Conservation (phyloP, 495 filamentous ascomycete species). For the Chaetomium fimeti region DNA sequence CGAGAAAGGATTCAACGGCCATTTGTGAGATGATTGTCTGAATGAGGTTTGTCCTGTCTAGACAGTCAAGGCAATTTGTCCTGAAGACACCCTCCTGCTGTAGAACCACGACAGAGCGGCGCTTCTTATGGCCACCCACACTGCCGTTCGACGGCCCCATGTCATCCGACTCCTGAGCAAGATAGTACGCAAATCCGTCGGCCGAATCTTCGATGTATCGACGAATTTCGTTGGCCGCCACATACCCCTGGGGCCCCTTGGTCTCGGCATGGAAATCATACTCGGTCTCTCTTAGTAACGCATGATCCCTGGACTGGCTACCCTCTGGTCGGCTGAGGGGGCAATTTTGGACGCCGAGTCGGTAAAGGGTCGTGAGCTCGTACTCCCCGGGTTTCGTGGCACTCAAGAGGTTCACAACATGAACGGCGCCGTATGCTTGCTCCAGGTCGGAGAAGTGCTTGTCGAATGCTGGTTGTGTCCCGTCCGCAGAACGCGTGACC, state of each 20-base stretch:
- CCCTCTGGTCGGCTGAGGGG: conserved; percentile 55
- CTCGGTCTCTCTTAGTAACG: conserved; percentile 73
- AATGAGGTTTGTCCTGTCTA: conserved; percentile 93
- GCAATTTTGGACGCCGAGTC: conserved; percentile 70
- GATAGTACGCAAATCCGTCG: conserved; percentile 84
- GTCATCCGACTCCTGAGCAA: conserved; percentile 69
- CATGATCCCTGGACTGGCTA: conserved; percentile 55
- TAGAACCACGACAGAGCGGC: conserved; percentile 65
- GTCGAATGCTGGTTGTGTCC: conserved; percentile 91
- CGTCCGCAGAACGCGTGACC: conserved; percentile 83
- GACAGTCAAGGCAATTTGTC: conserved; percentile 93
- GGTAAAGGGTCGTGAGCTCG: conserved; percentile 74
- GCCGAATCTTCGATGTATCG: conserved; percentile 70
- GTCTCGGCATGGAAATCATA: conserved; percentile 97
- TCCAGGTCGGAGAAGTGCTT: conserved; percentile 86
- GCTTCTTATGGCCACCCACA: conserved; percentile 31
- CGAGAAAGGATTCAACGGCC: conserved; percentile 78
- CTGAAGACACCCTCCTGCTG: conserved; percentile 94
- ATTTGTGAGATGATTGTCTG: conserved; percentile 93
- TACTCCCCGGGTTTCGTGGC: conserved; percentile 78
- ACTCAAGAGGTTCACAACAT: conserved; percentile 89
- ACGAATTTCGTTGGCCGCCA: conserved; percentile 76
- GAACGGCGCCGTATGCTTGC: conserved; percentile 80
- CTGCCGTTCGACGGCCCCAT: conserved; percentile 24
- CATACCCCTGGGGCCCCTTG: conserved; percentile 81